A percentile compares a stretch with the other conserved stretches of the same genome.
phyloP scores from a whole-genome alignment of 148 eudicot genomes.

The Camellia granthamiana region DNA sequence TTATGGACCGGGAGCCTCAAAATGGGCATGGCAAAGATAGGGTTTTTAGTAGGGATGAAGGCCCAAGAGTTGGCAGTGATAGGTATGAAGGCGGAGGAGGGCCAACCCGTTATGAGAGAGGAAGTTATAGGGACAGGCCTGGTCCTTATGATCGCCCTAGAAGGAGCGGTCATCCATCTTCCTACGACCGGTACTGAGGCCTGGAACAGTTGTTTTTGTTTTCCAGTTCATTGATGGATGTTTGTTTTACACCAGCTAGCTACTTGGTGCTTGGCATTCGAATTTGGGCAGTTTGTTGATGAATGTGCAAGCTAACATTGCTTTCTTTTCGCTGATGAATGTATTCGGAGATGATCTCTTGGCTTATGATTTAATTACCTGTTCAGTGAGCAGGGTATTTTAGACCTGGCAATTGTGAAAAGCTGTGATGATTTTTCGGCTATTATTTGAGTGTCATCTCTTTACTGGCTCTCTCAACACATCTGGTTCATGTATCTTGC shows the following conservation, averaged over 20 bases:
- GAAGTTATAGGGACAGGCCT: conserved; percentile 19
- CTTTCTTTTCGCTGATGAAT: neutral
- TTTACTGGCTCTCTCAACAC: too few relatives aligned
- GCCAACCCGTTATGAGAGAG: conserved; percentile 15
- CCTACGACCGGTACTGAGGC: conserved; percentile 4
- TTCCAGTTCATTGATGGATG: neutral
- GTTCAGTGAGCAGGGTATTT: too few relatives aligned
- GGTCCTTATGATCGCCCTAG: conserved; percentile 32
- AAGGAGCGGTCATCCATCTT: conserved; percentile 12
- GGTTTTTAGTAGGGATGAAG: conserved; percentile 17
- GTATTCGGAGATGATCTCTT: neutral
- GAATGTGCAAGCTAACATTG: too few relatives aligned
- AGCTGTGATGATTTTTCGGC: too few relatives aligned
- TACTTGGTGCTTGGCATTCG: neutral
- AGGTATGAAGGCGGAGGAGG: conserved; percentile 23
- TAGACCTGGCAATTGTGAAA: too few relatives aligned
- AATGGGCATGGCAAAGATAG: conserved; percentile 26
- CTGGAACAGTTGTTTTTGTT: neutral
- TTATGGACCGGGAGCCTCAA: conserved; percentile 25
- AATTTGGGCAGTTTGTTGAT: neutral
- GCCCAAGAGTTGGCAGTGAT: conserved; percentile 19
- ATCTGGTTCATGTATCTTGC: neutral
- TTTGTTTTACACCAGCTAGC: conserved; percentile 2
- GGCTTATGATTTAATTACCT: neutral
- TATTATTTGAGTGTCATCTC: too few relatives aligned